Conservation (phyloP, 2,329 filamentous ascomycete species). For the Furcasterigmium furcatum region DNA sequence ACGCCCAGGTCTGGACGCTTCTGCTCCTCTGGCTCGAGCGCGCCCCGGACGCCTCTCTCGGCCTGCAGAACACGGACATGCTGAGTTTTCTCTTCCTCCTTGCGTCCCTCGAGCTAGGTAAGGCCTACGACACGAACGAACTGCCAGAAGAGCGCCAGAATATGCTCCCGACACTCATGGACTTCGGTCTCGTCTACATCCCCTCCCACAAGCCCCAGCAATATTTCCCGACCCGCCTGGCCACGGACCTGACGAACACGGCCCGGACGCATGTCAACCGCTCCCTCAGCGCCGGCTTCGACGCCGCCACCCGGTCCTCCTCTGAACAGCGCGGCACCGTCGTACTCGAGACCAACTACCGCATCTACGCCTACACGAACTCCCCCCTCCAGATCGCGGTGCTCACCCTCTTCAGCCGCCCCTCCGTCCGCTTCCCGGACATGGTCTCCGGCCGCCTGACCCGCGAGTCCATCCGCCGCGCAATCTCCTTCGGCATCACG, state of each 20-base stretch:
- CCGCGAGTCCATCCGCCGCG: conserved; percentile 80
- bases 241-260: conserved; percentile 89
- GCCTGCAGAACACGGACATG: conserved; percentile 88
- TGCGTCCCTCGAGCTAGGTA: conserved; percentile 86
- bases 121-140: conserved; percentile 83
- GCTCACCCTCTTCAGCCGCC: conserved; percentile 81
- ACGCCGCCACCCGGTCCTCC: conserved; percentile 56
- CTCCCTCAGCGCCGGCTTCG: conserved; percentile 65
- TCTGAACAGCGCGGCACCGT: conserved; percentile 69
- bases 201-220: conserved; percentile 54
- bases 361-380: conserved; percentile 93
- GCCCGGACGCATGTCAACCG: conserved; percentile 67
- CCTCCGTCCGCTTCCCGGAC: conserved; percentile 89
- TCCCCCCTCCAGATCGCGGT: conserved; percentile 94
- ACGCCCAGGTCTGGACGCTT: conserved; percentile 95
- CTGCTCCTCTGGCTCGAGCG: conserved; percentile 87
- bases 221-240: conserved; percentile 88
- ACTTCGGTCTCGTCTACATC: conserved; percentile 89
- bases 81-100: conserved; percentile 95
- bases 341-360: conserved; percentile 97
- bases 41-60: conserved; percentile 47
- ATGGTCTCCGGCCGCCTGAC: conserved; percentile 91
- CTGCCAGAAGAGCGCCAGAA: conserved; percentile 78
- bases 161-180: conserved; percentile 86
- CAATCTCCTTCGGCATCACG: conserved; percentile 88